Base-by-base conservation (phyloP, 1,284 basidiomycete species). In the Apiotrichum veenhuisii region DNA sequence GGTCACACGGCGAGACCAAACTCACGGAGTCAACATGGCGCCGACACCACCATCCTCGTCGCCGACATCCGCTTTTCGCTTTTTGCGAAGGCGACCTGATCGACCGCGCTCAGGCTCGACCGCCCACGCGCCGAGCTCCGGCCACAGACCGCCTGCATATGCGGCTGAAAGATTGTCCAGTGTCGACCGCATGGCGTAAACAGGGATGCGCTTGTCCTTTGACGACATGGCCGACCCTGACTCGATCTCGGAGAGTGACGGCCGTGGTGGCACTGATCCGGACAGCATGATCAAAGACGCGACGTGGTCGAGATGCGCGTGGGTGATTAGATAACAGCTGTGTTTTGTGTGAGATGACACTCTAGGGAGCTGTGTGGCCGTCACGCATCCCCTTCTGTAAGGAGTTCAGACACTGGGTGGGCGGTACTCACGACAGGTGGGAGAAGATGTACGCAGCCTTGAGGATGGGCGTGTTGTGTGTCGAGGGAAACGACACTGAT, bases 301-400 rank as follows among this genome's bases (percentile, higher is more conserved):
- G 22, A 61, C 66, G 53, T 77, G 76, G 51, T 77, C 76, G 37
- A 77, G 59, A 57, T 77, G 76, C 1, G 76, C 74, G 49, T 77
- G 76, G 2, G 75, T 76, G 50, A 77, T 66, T 50, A 77, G 67
- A 59, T 76, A 76, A 52, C 71, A 75, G 33, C 75, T 77, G 50
- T 4, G 15, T 30, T 30, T 12, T 30, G 30, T 30, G 30, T 30
- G 30, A 30, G 30, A 30, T 30, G 30, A 30, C 30, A 30, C 12
- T 30, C 30, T 30, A 12, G 30, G 30, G 30, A 5, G 7, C 30
- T 30, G 30, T 5, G 12, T 30, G 30, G 30, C 42, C 9, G 42
- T 30, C 30, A 7, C 30, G 30, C 30, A 30, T 30, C 30, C 5
- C 30, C 5, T 30, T 30, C 7, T 30, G 30, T 30, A 12, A 5